Evolutionary conservation across 805 yeast genomes (phyloP), one percentile per base, ranked within the genome.

Genomic region (Barnettozyma vustinii): DNA sequence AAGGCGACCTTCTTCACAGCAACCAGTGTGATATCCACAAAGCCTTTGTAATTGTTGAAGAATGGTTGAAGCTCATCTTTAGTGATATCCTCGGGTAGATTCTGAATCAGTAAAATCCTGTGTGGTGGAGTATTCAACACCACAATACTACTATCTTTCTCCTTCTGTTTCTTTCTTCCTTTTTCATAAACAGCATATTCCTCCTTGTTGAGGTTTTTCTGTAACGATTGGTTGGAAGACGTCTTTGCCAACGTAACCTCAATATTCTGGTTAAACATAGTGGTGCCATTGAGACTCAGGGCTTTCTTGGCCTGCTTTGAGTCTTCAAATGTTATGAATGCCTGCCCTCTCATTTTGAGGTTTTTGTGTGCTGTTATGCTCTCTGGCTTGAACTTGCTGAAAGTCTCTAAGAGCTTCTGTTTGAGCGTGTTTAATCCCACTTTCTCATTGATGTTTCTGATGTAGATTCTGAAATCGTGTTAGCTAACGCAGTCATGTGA

Each of bases 311-410:
- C 81, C 5, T 68, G 64, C 3, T 69, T 68, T 1, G 58, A 56
- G 18, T 63, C 59, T 4, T 67, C 71, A 46, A 81, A 79, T 0
- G 87, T 78, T 6, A 88, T 73, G 62, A 87, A 88, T 1, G 96
- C 96, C 63, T 88, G 96, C 2, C 96, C 96, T 49, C 83, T 75
- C 76, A 84, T 73, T 52, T 72, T 75, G n/a, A 87, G 57, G 55
- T 80, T 83, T 51, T 75, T 76, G 49, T 79, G 81, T 1, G 87
- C 79, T 2, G 76, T 69, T 12, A 87, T 65, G 27, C 74, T 76
- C 1, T 84, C 66, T 1, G 69, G 69, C 0, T 84, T 83, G 58
- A 68, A 76, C 16, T 69, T 60, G 4, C 57, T 56, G 49, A 83
- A 83, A 1, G 73, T 51, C 9, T 64, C 60, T 3, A 49, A 49